Conservation (phyloP, 371 early-diverging fungal species). For the Lichtheimia hyalospora region DNA sequence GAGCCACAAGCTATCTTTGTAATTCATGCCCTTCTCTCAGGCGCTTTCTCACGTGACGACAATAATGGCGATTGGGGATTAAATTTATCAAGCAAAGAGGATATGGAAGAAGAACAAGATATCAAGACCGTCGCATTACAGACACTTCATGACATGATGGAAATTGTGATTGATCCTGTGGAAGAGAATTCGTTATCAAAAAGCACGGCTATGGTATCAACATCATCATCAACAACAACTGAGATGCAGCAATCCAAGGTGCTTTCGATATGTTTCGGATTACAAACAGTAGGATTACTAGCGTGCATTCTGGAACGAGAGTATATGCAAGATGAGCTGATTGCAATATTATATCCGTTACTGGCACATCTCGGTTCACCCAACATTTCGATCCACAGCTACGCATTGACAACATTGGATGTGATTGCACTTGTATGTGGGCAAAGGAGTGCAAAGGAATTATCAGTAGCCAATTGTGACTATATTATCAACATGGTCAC, state of each 20-base stretch:
- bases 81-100: neutral
- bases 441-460: conserved; percentile 22
- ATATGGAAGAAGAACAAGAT: neutral
- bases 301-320: conserved; percentile 20
- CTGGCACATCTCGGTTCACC: conserved; percentile 54
- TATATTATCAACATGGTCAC: conserved; percentile 63
- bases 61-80: conserved; percentile 7
- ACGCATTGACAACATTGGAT: conserved; percentile 40
- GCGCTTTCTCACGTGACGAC: conserved; percentile 20
- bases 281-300: conserved; percentile 31
- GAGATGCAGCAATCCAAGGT: conserved; percentile 17
- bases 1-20: conserved; percentile 52
- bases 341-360: conserved; percentile 58
- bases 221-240: neutral
- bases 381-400: conserved; percentile 34
- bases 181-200: neutral
- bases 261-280: conserved; percentile 28
- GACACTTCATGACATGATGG: conserved; percentile 21
- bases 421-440: conserved; percentile 35
- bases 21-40: conserved; percentile 47
- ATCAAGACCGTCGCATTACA: conserved; percentile 15
- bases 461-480: conserved; percentile 61
- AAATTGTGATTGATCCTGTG: conserved; percentile 13
- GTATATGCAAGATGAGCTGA: conserved; percentile 38
- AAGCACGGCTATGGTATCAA: conserved; percentile 8